Conservation (phyloP, 73 alveolate genomes). For the Paramecium biaurelia region DNA sequence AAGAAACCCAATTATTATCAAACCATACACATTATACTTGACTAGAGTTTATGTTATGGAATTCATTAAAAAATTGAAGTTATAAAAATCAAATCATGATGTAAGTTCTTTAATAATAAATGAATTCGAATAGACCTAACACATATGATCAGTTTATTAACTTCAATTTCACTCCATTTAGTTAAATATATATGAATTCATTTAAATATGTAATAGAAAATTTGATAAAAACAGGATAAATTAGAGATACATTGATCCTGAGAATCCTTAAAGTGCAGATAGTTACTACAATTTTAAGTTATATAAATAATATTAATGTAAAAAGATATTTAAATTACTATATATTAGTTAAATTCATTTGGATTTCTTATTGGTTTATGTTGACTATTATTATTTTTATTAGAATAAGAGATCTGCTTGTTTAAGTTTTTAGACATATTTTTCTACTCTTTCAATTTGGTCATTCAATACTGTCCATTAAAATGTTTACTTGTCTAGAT, state of each 20-base stretch:
- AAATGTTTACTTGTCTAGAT: background rate
- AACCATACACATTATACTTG: too few species aligned
- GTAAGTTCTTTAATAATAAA: background rate
- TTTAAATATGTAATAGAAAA: background rate
- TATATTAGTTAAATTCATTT: background rate
- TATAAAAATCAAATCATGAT: background rate
- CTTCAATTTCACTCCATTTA: background rate
- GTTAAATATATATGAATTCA: background rate
- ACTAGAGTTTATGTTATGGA: background rate
- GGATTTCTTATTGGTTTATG: background rate
- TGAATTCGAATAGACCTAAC: background rate
- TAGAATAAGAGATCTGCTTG: background rate
- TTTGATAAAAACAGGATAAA: background rate
- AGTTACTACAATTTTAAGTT: background rate
- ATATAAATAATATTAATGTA: background rate
- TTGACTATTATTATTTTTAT: background rate
- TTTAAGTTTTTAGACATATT: background rate
- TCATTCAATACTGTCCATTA: background rate
- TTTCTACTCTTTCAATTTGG: background rate
- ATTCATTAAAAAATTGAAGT: background rate
- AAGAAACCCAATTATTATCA: background rate
- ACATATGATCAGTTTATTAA: background rate
- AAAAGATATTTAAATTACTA: background rate
- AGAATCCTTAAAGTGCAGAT: background rate
- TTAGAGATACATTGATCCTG: background rate